Evolutionary conservation across 257 asterid genomes (phyloP).

Genomic region (Datura wrightii): DNA sequence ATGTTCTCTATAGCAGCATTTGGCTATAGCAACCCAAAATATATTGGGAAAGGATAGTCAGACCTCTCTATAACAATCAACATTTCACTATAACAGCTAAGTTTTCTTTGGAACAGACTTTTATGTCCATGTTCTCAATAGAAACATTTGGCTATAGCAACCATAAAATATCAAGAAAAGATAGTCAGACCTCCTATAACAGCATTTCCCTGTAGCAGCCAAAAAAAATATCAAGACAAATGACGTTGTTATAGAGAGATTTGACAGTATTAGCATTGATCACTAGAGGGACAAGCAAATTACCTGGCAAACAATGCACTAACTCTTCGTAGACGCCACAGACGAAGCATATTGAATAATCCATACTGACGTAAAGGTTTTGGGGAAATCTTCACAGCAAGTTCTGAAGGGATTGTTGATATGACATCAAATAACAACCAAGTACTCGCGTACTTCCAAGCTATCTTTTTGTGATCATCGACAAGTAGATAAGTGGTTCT

Average conservation of each 20-base stretch:
- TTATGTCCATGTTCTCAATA: too few species aligned
- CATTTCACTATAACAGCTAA: too few species aligned
- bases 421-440: conserved; percentile 76
- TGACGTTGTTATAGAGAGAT: neutral
- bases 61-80: too few species aligned
- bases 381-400: conserved; percentile 66
- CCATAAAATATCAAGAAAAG: too few species aligned
- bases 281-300: neutral
- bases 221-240: neutral
- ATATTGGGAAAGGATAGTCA: too few species aligned
- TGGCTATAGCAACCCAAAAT: neutral
- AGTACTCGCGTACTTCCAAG: conserved; percentile 59
- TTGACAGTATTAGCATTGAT: neutral
- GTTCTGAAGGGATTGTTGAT: conserved; percentile 81
- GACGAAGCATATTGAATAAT: conserved; percentile 83
- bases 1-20: neutral
- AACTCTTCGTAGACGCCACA: conserved; percentile 92
- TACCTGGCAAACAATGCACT: conserved; percentile 86
- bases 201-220: neutral
- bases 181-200: neutral
- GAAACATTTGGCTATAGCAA: too few species aligned
- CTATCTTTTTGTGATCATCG: conserved; percentile 63
- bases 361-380: conserved; percentile 63
- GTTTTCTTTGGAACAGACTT: too few species aligned
- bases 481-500: conserved; percentile 64